Evolutionary conservation across 2,329 filamentous ascomycete species (phyloP), one percentile per base, ranked within the genome.

Genomic region (Colletotrichum sp.): DNA sequence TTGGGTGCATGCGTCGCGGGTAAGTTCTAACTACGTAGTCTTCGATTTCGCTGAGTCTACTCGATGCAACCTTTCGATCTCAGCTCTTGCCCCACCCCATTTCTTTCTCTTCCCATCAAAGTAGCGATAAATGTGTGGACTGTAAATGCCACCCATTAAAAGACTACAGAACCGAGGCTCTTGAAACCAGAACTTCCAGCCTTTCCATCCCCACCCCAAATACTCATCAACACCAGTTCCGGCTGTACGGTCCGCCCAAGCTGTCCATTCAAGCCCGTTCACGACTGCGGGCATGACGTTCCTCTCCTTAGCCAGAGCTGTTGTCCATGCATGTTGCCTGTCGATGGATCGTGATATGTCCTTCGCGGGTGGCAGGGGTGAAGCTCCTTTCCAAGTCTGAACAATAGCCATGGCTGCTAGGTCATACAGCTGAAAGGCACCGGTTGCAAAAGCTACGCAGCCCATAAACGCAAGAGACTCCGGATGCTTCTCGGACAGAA

Each of bases 171-270:
- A 81, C 73, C 78, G 78, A 32, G 80, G 80, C 59, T 87, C 83
- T 59, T 77, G 76, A 59, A 83, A 78, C 85, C 85, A 87, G 62
- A 87, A 86, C 57, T 80, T 80, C 86, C 85, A 87, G 0, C 85
- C 86, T 21, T 81, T 81, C 80, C 77, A 81, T 2, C 85, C 85
- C 81, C 84, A 87, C 0, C 85, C 83, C 1, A 88, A 72, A 9
- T 85, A 82, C 71, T 87, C 83, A 4, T 36, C 9, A 68, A 86
- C 81, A 0, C 86, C 83, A 1, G 84, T 87, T 1, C 86, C 86
- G 0, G 85, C 86, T 6, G 85, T 78, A 8, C 82, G 75, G 60
- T 87, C 82, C 57, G 85, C 79, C 68, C 82, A 86, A 1, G 71
- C 76, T 7, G 84, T 80, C 76, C 83, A 85, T 16, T 81, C 79